A percentile compares a stretch with the other conserved stretches of the same genome.
Conservation (phyloP, 2,329 filamentous ascomycete species). For the Fonsecaea pedrosoi region DNA sequence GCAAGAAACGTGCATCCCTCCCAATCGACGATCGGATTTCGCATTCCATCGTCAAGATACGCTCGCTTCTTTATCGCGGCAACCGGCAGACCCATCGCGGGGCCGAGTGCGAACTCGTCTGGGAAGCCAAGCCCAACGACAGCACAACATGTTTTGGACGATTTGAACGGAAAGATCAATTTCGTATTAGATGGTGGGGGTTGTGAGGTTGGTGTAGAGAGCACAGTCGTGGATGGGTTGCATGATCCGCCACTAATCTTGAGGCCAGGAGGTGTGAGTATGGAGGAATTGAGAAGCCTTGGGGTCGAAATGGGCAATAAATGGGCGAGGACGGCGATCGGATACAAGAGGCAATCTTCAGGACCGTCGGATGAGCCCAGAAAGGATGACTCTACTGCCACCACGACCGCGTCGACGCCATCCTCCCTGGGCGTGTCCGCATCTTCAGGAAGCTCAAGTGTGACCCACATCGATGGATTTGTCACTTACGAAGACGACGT, state of each 20-base stretch:
- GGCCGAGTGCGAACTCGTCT: conserved; percentile 91
- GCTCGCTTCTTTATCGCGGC: conserved; percentile 85
- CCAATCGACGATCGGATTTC: conserved; percentile 81
- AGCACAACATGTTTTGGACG: conserved; percentile 85
- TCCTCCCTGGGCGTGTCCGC: not conserved
- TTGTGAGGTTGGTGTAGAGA: conserved; percentile 90
- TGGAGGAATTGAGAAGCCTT: conserved; percentile 61
- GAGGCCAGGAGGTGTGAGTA: conserved; percentile 81
- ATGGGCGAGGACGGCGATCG: conserved; percentile 79
- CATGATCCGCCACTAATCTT: conserved; percentile 80
- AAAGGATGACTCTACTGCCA: not conserved
- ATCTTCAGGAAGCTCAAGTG: not conserved
- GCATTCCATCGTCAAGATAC: conserved; percentile 86
- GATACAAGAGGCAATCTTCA: conserved; percentile 64
- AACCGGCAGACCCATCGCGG: conserved; percentile 79
- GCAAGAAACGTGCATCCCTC: conserved; percentile 92
- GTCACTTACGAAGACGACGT: conserved; percentile 29
- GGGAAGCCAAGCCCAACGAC: conserved; percentile 91
- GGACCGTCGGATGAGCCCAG: not conserved
- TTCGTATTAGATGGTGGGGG: conserved; percentile 87
- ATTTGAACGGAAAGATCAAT: conserved; percentile 80
- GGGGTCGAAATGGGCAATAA: conserved; percentile 64
- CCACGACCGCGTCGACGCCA: conserved; percentile 17
- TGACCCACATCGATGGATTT: not conserved
- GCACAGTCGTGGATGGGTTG: conserved; percentile 92